phyloP scores from a whole-genome alignment of 345 rosid species.

The Geranium rotundifolium region DNA sequence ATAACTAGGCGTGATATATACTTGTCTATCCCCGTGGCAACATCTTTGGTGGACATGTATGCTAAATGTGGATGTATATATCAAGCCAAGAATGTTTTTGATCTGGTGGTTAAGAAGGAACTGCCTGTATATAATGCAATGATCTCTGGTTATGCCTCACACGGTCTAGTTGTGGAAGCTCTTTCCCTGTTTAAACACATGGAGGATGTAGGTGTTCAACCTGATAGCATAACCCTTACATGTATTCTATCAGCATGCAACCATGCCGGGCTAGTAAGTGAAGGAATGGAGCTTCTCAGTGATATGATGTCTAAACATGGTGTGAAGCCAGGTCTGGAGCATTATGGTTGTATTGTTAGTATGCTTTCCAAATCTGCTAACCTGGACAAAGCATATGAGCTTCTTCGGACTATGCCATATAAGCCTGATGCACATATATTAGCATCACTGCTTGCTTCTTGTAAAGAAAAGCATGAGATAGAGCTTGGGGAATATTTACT shows the following conservation, averaged over 20 bases:
- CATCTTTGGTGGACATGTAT: constrained; percentile 58
- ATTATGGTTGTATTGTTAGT: constrained; percentile 36
- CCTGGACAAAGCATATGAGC: constrained; percentile 26
- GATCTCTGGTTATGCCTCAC: constrained; percentile 38
- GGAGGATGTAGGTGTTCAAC: constrained; percentile 17
- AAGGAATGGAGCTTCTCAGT: constrained; percentile 27
- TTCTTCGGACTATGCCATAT: constrained; percentile 28
- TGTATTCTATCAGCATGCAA: constrained; percentile 32
- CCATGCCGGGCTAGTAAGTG: constrained; percentile 28
- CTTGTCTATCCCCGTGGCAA: constrained; percentile 20
- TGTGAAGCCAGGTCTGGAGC: constrained; percentile 33
- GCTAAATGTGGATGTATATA: constrained; percentile 49
- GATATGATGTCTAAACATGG: constrained; percentile 22
- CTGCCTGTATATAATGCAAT: constrained; percentile 38
- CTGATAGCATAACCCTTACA: constrained; percentile 44
- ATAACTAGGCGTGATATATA: constrained; percentile 28
- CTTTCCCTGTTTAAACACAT: constrained; percentile 18
- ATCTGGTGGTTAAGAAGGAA: constrained; percentile 16
- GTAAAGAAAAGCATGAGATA: constrained; percentile 24
- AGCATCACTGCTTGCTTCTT: constrained; percentile 33
- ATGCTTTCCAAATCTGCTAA: constrained; percentile 34
- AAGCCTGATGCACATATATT: constrained; percentile 37
- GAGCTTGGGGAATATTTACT: constrained; percentile 29
- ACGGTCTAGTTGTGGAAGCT: constrained; percentile 33
- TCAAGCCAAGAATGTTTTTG: constrained; percentile 31